These are phyloP conservation scores for Dactylellina drechsleri DNA, from an alignment of 2,329 filamentous ascomycete species.

Conservation along the genomic window DNA sequence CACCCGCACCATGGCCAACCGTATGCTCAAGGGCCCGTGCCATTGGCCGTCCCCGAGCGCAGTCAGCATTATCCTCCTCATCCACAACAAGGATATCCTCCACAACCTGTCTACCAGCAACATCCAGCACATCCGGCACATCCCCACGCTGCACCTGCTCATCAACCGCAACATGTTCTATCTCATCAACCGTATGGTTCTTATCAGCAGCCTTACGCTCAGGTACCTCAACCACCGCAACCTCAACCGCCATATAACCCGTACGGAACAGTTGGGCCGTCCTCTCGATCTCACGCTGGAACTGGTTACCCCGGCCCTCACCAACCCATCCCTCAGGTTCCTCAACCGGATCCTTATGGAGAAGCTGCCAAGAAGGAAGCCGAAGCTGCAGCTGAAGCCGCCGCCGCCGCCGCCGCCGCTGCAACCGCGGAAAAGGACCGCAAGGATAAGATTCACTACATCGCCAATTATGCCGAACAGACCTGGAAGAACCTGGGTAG, in stretches of 20 bases:
- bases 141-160: neutral
- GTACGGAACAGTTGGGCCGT: slow-evolving; percentile 22
- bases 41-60: slow-evolving; percentile 16
- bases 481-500: slow-evolving; percentile 42
- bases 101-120: slow-evolving; percentile 30
- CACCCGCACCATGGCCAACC: slow-evolving; percentile 19
- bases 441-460: slow-evolving; percentile 43
- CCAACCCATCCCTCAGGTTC: slow-evolving; percentile 15
- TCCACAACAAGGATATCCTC: slow-evolving; percentile 7
- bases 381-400: slow-evolving; percentile 26
- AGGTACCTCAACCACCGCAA: slow-evolving; percentile 18
- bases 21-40: slow-evolving; percentile 9
- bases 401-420: slow-evolving; percentile 16
- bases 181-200: slow-evolving; percentile 5
- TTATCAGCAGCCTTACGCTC: slow-evolving; percentile 19
- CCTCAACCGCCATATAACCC: slow-evolving; percentile 34
- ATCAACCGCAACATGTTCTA: slow-evolving; percentile 6
- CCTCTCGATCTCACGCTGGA: slow-evolving; percentile 19
- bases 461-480: slow-evolving; percentile 40
- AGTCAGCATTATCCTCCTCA: slow-evolving; percentile 16
- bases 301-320: slow-evolving; percentile 14
- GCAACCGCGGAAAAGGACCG: slow-evolving; percentile 37
- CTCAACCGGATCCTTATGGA: slow-evolving; percentile 41
- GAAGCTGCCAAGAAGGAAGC: slow-evolving; percentile 46
- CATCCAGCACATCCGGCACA: slow-evolving; percentile 15